phyloP scores from a whole-genome alignment of 1,139 yeast genomes.

The Hanseniaspora sp. region DNA sequence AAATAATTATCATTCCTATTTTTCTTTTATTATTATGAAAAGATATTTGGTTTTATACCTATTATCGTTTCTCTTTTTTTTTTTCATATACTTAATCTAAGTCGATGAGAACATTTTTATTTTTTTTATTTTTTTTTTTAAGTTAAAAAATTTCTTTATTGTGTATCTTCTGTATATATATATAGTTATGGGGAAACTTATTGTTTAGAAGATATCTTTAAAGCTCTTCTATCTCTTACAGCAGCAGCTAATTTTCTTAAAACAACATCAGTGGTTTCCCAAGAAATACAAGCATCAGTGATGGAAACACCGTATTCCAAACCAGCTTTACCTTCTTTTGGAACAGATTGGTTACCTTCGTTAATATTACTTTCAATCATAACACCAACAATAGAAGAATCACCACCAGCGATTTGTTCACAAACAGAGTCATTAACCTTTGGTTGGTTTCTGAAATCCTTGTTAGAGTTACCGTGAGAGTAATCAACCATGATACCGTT shows the following conservation, averaged over 20 bases:
- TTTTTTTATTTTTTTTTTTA: no score
- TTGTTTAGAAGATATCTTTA: conserved; percentile 18
- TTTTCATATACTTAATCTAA: no score
- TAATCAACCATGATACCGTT: conserved; percentile 88
- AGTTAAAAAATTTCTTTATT: background rate
- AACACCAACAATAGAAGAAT: conserved; percentile 70
- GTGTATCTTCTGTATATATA: background rate
- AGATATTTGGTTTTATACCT: no score
- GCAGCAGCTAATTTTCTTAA: conserved; percentile 69
- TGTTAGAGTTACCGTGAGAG: conserved; percentile 89
- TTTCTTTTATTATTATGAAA: no score
- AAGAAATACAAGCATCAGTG: conserved; percentile 91
- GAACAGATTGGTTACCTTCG: conserved; percentile 86
- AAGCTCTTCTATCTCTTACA: conserved; percentile 63
- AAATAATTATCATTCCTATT: no score
- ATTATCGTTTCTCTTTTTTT: no score
- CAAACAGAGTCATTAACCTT: conserved; percentile 70
- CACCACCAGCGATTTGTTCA: conserved; percentile 69
- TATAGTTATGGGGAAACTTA: background rate
- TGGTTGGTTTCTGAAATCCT: conserved; percentile 87
- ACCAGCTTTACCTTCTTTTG: conserved; percentile 43
- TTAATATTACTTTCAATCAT: conserved; percentile 90
- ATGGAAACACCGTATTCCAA: conserved; percentile 92
- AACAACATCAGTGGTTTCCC: conserved; percentile 81
- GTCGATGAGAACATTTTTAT: no score